phyloP scores from a whole-genome alignment of 352 stramenopile species.

The Blastocystis sp. region DNA sequence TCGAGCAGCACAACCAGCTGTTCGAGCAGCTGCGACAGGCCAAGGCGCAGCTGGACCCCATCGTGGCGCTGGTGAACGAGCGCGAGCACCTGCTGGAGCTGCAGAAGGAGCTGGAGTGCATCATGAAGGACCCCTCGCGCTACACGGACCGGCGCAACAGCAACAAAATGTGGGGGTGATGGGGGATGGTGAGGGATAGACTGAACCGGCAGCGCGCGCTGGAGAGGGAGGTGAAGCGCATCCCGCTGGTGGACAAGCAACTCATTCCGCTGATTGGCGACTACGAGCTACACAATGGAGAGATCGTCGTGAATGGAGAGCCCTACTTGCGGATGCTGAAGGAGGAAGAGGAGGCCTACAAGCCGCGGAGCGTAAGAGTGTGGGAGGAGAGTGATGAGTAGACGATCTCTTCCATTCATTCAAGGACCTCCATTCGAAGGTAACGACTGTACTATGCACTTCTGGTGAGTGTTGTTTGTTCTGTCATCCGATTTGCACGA shows the following conservation, averaged over 20 bases:
- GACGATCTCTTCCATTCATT: slow-evolving; percentile 28
- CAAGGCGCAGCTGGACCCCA: slow-evolving; percentile 11
- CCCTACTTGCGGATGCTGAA: not conserved
- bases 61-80: slow-evolving; percentile 8
- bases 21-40: not conserved
- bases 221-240: slow-evolving; percentile 9
- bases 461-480: too few species aligned
- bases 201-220: not conserved
- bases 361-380: slow-evolving; percentile 1
- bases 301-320: slow-evolving; percentile 20
- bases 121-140: not conserved
- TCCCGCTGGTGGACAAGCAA: not conserved
- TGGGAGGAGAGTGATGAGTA: not conserved
- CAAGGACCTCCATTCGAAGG: not conserved
- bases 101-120: slow-evolving; percentile 2
- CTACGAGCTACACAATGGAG: slow-evolving; percentile 10
- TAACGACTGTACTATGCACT: not conserved
- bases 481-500: not conserved
- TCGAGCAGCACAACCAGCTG: slow-evolving; percentile 55
- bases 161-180: not conserved
- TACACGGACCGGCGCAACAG: slow-evolving; percentile 29
- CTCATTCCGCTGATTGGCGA: slow-evolving; percentile 4
- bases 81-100: slow-evolving; percentile 4
- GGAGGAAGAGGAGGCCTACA: slow-evolving; percentile 8
- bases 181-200: not conserved